These are phyloP conservation scores for Chondrus crispus DNA, from an alignment of 23 red algal genomes.

Conservation along the genomic window DNA sequence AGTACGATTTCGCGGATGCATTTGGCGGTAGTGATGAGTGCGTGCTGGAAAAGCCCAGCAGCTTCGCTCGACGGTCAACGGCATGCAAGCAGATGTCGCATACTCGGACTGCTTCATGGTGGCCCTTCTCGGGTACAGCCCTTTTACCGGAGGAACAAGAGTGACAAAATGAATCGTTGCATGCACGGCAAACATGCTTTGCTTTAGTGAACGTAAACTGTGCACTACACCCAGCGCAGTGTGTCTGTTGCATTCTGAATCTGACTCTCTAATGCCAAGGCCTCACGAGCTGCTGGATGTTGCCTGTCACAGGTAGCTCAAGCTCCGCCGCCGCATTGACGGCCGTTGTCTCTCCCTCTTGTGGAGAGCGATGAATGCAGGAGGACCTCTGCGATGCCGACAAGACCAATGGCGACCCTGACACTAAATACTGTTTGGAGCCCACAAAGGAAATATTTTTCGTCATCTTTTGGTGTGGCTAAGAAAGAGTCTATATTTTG, in stretches of 20 bases:
- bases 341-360: too few species aligned
- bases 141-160: slow-evolving; percentile 48
- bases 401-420: too few species aligned
- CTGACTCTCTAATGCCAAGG: too few species aligned
- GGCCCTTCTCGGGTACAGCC: slow-evolving; percentile 46
- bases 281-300: too few species aligned
- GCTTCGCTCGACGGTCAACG: slow-evolving; percentile 33
- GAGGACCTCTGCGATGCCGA: too few species aligned
- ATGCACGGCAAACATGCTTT: slow-evolving; percentile 59
- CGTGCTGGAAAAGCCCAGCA: slow-evolving; percentile 17
- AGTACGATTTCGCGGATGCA: background rate
- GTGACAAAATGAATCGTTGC: slow-evolving; percentile 49
- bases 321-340: too few species aligned
- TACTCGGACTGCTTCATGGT: slow-evolving; percentile 48
- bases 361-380: too few species aligned
- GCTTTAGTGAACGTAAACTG: slow-evolving; percentile 52
- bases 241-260: slow-evolving; percentile 58
- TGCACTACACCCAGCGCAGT: slow-evolving; percentile 63
- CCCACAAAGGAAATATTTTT: too few species aligned
- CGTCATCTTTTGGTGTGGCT: too few species aligned
- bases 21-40: background rate
- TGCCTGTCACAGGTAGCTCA: too few species aligned
- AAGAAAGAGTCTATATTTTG: too few species aligned
- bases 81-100: slow-evolving; percentile 67
- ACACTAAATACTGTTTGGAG: too few species aligned